Evolutionary conservation across 1,284 basidiomycete genomes (phyloP), one percentile per base, ranked within the genome.

Genomic region (Ceratorhiza oryzae-sativae): DNA sequence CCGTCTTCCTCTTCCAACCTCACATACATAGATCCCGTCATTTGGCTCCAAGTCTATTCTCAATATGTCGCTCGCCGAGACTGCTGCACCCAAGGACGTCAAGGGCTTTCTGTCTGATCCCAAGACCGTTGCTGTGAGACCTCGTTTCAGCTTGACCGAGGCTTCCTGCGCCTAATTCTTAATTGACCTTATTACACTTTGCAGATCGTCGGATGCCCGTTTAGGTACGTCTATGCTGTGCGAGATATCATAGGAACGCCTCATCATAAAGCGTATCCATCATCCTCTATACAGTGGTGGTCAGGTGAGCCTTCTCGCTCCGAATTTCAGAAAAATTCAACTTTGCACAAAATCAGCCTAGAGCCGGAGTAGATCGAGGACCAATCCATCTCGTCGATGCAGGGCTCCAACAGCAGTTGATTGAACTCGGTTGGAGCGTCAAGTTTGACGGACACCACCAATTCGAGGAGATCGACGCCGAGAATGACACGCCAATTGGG

Each of bases 381-480:
- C 95, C 95, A 3, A 93, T 95, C 76, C 87, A 89, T 77, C 86
- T 98, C 74, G 89, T 97, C 70, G 82, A 93, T 79, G 92, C 93
- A 2, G 95, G 95, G 0, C 87, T 98, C 61, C 79, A 91, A 56
- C 80, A 88, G 18, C 93, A 97, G 79, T 86, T 97, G 62, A 80
- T 86, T 63, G 83, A 83, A 12, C 88, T 99, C 30, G 95, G 94
- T 59, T 98, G 95, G 94, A 84, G 88, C 30, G 95, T 98, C 77
- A 82, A 89, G 61, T 95, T 97, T 79, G 89, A 95, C 75, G 92
- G 93, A 1, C 92, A 95, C 77, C 92, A 96, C 79, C 88, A 92
- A 75, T 97, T 97, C 78, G 90, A 93, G 77, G 88, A 90, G 63
- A 88, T 95, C 79, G 85, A 84, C n/a, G 81, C 84, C 8, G 80